A percentile compares a stretch with the other conserved stretches of the same genome.
Evolutionary conservation across 1,284 basidiomycete genomes (phyloP).

Genomic region (Ganoderma lingzhi): DNA sequence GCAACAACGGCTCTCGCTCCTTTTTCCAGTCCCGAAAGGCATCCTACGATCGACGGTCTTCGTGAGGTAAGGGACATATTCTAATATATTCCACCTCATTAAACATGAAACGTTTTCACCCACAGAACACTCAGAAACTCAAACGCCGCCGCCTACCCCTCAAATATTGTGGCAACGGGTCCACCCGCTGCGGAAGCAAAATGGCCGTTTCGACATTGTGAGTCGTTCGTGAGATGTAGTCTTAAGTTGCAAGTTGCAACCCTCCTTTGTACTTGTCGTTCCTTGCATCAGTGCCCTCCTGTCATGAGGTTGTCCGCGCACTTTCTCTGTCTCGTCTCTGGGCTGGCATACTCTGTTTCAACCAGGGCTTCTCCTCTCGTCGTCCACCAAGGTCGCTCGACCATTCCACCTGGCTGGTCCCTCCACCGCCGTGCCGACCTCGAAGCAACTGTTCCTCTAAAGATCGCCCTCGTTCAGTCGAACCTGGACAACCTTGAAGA

Average conservation of each 20-base stretch:
- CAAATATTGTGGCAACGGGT: background rate
- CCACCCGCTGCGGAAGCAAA: background rate
- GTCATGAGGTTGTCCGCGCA: background rate
- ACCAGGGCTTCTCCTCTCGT: background rate
- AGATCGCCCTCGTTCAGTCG: slow-evolving; percentile 53
- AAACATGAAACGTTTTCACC: background rate
- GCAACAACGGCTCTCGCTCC: background rate
- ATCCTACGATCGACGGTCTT: background rate
- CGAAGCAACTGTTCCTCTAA: slow-evolving; percentile 45
- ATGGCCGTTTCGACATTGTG: background rate
- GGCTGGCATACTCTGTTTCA: background rate
- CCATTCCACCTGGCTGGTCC: slow-evolving; percentile 34
- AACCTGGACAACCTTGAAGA: slow-evolving; percentile 51
- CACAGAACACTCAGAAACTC: background rate
- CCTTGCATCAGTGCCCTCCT: background rate
- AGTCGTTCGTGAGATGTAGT: background rate
- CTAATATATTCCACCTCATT: background rate
- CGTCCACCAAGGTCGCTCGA: slow-evolving; percentile 5
- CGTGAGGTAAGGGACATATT: background rate
- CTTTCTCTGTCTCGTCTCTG: background rate
- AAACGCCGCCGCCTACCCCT: background rate
- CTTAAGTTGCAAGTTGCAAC: background rate
- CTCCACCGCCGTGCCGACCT: slow-evolving; percentile 25
- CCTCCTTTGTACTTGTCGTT: background rate
- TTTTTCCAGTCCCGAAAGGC: background rate